phyloP scores from a whole-genome alignment of 139 green algal species.

The Eudorina sp. region DNA sequence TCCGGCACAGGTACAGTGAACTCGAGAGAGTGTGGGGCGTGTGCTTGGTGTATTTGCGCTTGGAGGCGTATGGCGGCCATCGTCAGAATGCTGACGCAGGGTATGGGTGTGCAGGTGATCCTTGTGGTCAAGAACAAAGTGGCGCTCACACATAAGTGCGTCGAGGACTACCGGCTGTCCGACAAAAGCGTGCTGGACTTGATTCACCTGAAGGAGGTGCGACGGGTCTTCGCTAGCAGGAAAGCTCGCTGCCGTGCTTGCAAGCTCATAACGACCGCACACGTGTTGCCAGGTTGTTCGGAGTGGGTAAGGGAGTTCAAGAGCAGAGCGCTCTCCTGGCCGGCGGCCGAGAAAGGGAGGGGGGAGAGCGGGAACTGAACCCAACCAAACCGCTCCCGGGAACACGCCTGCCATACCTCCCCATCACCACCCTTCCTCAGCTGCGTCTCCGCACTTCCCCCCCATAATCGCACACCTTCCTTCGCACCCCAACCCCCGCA shows the following conservation, averaged over 20 bases:
- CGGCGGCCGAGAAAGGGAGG: too few species aligned
- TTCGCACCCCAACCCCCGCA: background rate
- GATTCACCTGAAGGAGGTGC: conserved; percentile 45
- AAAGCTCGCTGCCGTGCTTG: too few species aligned
- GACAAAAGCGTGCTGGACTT: conserved; percentile 49
- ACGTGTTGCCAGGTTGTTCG: too few species aligned
- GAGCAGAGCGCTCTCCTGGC: too few species aligned
- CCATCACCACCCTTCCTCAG: background rate
- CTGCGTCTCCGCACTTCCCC: too few species aligned
- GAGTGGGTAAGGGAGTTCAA: too few species aligned
- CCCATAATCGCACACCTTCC: too few species aligned
- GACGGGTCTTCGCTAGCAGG: too few species aligned
- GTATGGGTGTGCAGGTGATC: conserved; percentile 16
- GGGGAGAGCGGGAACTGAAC: too few species aligned
- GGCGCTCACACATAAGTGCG: conserved; percentile 40
- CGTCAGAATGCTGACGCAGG: background rate
- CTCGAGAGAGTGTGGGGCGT: too few species aligned
- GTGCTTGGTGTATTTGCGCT: background rate
- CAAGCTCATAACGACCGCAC: too few species aligned
- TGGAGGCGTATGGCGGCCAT: background rate
- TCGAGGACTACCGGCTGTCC: conserved; percentile 42
- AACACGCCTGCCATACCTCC: background rate
- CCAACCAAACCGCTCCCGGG: too few species aligned
- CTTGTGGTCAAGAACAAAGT: conserved; percentile 51
- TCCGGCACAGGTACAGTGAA: conserved; percentile 19